phyloP scores from a whole-genome alignment of 2,329 filamentous ascomycete genomes.

The Calonectria pteridis region DNA sequence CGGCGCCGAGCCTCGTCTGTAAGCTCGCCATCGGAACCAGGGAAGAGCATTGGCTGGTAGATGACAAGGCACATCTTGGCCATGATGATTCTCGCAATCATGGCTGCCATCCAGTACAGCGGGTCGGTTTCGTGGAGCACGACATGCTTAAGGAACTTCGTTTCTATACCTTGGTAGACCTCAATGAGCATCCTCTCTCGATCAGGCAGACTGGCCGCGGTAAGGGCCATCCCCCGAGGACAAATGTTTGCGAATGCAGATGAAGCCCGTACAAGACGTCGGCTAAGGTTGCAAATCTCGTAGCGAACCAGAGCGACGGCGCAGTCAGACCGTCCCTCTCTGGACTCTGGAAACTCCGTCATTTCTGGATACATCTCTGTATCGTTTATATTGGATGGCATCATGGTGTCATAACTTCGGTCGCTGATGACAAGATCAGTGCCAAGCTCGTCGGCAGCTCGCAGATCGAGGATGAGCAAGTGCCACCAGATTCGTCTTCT shows the following conservation, averaged over 20 bases:
- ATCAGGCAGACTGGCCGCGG: slow-evolving; percentile 48
- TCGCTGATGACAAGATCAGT: slow-evolving; percentile 59
- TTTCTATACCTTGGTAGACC: slow-evolving; percentile 66
- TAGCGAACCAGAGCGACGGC: slow-evolving; percentile 63
- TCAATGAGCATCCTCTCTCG: slow-evolving; percentile 62
- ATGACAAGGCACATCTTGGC: slow-evolving; percentile 83
- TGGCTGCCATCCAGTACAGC: slow-evolving; percentile 77
- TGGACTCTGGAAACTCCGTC: slow-evolving; percentile 60
- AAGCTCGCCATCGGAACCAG: slow-evolving; percentile 66
- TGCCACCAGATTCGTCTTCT: slow-evolving; percentile 72
- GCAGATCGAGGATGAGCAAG: slow-evolving; percentile 68
- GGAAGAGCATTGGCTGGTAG: slow-evolving; percentile 78
- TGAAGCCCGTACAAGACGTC: slow-evolving; percentile 50
- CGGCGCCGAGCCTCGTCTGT: slow-evolving; percentile 74
- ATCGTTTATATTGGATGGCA: slow-evolving; percentile 66
- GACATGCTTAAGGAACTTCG: slow-evolving; percentile 66
- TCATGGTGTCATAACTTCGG: slow-evolving; percentile 59
- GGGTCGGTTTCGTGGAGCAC: slow-evolving; percentile 60
- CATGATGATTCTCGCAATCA: slow-evolving; percentile 77
- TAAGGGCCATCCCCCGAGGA: slow-evolving; percentile 41
- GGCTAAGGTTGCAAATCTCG: slow-evolving; percentile 61
- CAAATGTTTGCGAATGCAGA: slow-evolving; percentile 50
- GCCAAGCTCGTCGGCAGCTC: slow-evolving; percentile 66
- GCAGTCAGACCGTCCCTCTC: slow-evolving; percentile 65
- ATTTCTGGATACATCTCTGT: slow-evolving; percentile 60